Base-by-base conservation (phyloP, 495 filamentous ascomycete genomes). In the Daldinia concentrica region DNA sequence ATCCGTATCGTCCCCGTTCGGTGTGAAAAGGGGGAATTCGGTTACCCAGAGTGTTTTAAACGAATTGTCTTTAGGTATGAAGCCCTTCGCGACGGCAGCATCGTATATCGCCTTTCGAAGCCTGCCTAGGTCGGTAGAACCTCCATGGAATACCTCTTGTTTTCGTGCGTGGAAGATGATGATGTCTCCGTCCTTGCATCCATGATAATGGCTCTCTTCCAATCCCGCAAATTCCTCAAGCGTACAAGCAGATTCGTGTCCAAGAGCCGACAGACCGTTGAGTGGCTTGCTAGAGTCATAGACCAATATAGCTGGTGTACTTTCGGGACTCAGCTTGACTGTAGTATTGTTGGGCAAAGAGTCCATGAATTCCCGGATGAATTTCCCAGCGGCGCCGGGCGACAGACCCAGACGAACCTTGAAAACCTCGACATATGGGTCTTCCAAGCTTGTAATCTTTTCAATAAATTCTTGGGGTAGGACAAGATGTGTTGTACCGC, bases 21-120 rank as follows among this genome's bases (percentile, higher is more conserved):
- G 91, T 0, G 92, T 91, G 82, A 99, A 98, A 58, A 99, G 88
- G 6, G 95, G 95, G 78, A 99, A 99, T 67, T 93, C 87, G 1
- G 85, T 88, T 6, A 99, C 85, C 95, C 96, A 99, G 54, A 92
- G 78, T 73, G 93, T 93, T 39, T 85, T 81, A 71, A 92, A 92
- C 12, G 79, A 82, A 19, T 79, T 72, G 3, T 87, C 84, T 0
- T 82, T 80, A 1, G 84, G 75, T 4, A 94, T 78, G 34, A 93
- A 78, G 3, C 83, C 86, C 26, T 82, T 69, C 36, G 83, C 80
- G 2, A 94, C 83, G 11, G 91, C 93, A 26, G 83, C 82, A 22
- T 86, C 84, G 76, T 94, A 88, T 1, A 98, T 74, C 0, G 90
- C 87, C 3, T 86, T 88, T 17, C 95, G 88, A 24, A 97, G 83